phyloP scores from a whole-genome alignment of 495 filamentous ascomycete species.

The Trichoderma parareesei region DNA sequence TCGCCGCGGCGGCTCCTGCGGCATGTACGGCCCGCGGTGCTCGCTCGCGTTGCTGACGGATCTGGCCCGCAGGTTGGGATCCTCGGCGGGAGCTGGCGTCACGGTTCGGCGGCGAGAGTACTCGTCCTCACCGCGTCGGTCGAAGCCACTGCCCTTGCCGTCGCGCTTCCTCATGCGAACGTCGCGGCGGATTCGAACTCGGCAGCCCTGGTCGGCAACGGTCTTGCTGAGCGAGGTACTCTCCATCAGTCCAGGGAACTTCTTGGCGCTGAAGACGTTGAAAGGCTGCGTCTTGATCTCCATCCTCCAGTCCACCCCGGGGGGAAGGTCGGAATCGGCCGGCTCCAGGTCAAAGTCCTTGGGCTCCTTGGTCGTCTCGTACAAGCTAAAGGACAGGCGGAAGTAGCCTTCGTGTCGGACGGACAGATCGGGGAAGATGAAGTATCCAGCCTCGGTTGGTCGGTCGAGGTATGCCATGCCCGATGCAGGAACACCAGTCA shows the following conservation, averaged over 20 bases:
- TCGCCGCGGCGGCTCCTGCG: slow-evolving; percentile 41
- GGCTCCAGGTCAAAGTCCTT: slow-evolving; percentile 39
- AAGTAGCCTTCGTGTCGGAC: slow-evolving; percentile 95
- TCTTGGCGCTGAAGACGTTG: slow-evolving; percentile 92
- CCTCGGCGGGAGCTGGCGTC: slow-evolving; percentile 52
- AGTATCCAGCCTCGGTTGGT: slow-evolving; percentile 85
- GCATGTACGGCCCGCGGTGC: slow-evolving; percentile 38
- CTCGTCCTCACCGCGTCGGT: slow-evolving; percentile 57
- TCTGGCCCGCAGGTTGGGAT: slow-evolving; percentile 57
- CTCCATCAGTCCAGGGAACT: slow-evolving; percentile 90
- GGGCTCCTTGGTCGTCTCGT: slow-evolving; percentile 78
- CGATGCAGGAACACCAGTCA: slow-evolving; percentile 92
- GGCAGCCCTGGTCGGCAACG: slow-evolving; percentile 94
- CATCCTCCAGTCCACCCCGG: slow-evolving; percentile 48
- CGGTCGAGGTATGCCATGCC: slow-evolving; percentile 96
- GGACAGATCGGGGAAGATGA: slow-evolving; percentile 95
- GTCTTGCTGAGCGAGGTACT: slow-evolving; percentile 83
- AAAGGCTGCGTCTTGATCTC: slow-evolving; percentile 87
- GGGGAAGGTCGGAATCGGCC: slow-evolving; percentile 18
- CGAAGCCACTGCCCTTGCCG: slow-evolving; percentile 62
- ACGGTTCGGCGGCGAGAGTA: slow-evolving; percentile 45
- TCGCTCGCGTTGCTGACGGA: slow-evolving; percentile 68
- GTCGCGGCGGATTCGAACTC: slow-evolving; percentile 92
- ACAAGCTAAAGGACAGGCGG: slow-evolving; percentile 80
- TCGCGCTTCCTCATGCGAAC: slow-evolving; percentile 92